Evolutionary conservation across 1,284 basidiomycete genomes (phyloP).

Genomic region (Melampsora abietis-canadensis): DNA sequence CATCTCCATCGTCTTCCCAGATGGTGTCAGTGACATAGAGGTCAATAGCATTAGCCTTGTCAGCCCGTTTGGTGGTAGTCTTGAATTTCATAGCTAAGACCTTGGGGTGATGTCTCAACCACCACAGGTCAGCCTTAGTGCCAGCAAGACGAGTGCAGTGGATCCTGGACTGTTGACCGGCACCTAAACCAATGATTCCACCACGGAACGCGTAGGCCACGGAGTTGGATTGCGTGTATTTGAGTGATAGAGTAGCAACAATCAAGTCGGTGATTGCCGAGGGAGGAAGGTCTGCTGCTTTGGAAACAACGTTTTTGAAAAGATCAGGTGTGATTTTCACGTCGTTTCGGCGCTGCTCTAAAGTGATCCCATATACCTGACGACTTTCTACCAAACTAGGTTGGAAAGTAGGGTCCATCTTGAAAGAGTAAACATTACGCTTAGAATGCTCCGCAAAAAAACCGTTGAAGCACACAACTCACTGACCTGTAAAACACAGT

Average conservation of each 20-base stretch:
- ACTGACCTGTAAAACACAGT: constrained; percentile 85
- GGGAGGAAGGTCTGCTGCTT: constrained; percentile 76
- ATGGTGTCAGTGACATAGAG: constrained; percentile 88
- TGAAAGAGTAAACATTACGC: background rate
- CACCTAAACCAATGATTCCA: constrained; percentile 90
- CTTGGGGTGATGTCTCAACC: constrained; percentile 92
- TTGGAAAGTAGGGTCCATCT: constrained; percentile 80
- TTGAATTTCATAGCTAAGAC: constrained; percentile 91
- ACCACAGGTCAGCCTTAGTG: constrained; percentile 98
- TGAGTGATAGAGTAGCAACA: constrained; percentile 91
- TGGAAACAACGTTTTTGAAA: constrained; percentile 82
- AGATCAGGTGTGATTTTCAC: constrained; percentile 76
- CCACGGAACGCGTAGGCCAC: constrained; percentile 94
- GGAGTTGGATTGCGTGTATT: constrained; percentile 99
- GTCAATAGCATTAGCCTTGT: constrained; percentile 97
- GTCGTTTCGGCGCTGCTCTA: constrained; percentile 90
- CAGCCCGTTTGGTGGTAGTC: constrained; percentile 92
- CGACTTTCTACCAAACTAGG: constrained; percentile 81
- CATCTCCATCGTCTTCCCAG: constrained; percentile 65
- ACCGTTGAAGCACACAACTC: background rate
- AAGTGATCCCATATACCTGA: constrained; percentile 87
- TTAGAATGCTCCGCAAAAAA: background rate
- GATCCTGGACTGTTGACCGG: constrained; percentile 96
- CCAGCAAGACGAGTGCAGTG: constrained; percentile 98
- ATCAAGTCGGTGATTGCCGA: constrained; percentile 78